These are phyloP conservation scores for Ballota nigra DNA, from an alignment of 257 asterid genomes.

Conservation along the genomic window DNA sequence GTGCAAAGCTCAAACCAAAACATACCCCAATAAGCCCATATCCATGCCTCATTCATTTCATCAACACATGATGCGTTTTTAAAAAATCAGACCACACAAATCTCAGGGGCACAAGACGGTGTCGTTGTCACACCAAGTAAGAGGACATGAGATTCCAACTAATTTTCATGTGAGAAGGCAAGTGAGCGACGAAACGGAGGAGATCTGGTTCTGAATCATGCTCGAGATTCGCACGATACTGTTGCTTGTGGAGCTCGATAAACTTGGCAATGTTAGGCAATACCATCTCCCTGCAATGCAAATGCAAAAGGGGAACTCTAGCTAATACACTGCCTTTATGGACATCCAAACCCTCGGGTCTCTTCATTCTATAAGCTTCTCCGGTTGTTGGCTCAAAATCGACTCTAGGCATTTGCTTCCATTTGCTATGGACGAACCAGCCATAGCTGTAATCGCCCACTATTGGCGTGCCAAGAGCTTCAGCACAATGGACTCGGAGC, in stretches of 20 bases:
- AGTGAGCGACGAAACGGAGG: conserved; percentile 75
- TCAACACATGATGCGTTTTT: not conserved
- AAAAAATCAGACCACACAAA: not conserved
- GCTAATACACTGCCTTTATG: conserved; percentile 92
- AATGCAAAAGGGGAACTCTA: conserved; percentile 82
- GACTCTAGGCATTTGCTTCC: conserved; percentile 93
- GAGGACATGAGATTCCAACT: conserved; percentile 92
- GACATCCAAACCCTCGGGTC: conserved; percentile 86
- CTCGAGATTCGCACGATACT: conserved; percentile 15
- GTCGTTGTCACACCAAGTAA: conserved; percentile 37
- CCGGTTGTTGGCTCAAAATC: conserved; percentile 77
- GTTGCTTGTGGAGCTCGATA: conserved; percentile 41
- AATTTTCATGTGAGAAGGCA: conserved; percentile 95
- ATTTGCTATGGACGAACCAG: conserved; percentile 76
- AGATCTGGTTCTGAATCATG: conserved; percentile 43
- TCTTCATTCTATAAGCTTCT: conserved; percentile 61
- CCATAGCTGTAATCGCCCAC: conserved; percentile 94
- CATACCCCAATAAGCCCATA: not conserved
- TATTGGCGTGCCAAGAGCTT: conserved; percentile 93
- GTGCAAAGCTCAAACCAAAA: not conserved
- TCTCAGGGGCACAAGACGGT: not conserved
- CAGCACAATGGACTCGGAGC: conserved; percentile 97
- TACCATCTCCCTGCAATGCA: conserved; percentile 87
- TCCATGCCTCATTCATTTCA: not conserved
- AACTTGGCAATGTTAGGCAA: conserved; percentile 79